A percentile compares a stretch with the other conserved stretches of the same genome.
Evolutionary conservation across 139 green algal species (phyloP).

Genomic region (Edaphochlamys debaryana): DNA sequence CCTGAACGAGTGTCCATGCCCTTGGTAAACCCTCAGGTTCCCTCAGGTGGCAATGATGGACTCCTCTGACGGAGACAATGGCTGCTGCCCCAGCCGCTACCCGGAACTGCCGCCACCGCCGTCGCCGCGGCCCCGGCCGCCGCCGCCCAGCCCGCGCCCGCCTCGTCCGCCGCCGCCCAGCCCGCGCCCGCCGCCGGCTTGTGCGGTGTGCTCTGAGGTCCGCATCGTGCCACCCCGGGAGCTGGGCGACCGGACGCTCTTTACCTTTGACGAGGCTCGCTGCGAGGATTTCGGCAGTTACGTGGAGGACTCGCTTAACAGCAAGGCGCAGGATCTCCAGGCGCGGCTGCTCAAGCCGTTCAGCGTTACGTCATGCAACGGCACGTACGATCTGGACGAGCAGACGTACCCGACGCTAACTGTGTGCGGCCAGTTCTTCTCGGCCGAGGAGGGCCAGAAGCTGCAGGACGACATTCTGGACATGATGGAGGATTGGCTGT

Average conservation of each 20-base stretch:
- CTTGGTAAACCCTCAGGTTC: neutral
- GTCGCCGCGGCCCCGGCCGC: neutral
- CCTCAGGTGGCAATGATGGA: neutral
- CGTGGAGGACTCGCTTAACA: neutral
- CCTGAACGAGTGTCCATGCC: too few species aligned
- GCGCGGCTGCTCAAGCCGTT: neutral
- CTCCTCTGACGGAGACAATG: neutral
- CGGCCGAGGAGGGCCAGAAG: neutral
- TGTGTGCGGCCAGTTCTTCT: neutral
- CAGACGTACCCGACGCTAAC: neutral
- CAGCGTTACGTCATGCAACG: neutral
- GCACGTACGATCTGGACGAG: too few species aligned
- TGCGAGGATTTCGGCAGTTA: neutral
- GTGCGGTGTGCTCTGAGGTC: neutral
- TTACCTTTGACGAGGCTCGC: neutral
- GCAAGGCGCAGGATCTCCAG: neutral
- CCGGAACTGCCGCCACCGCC: neutral
- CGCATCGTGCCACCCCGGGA: neutral
- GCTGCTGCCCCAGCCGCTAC: conserved; percentile 20
- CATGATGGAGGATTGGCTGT: neutral
- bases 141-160: neutral
- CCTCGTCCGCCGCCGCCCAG: neutral
- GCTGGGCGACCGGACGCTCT: neutral
- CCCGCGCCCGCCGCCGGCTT: neutral
- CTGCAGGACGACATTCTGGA: neutral